Base-by-base conservation (phyloP, 1,139 yeast species). In the Insectozyma bohioensis region DNA sequence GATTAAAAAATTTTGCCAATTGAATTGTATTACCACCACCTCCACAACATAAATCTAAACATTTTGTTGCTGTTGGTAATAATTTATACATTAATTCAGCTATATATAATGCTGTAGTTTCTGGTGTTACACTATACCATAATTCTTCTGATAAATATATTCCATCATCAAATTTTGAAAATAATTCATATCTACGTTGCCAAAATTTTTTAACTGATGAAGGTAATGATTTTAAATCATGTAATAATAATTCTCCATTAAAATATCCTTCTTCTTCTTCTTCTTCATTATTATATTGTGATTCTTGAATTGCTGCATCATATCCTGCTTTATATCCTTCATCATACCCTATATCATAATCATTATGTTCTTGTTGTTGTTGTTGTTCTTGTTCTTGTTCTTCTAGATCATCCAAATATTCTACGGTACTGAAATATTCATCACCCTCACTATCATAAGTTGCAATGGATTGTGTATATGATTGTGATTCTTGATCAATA, bases 11-110 rank as follows among this genome's bases (percentile, higher is more conserved):
- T 29, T 64, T 54, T 1, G 92, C 90, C 57, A 92, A 80, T 47
- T 87, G 96, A 25, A 88, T 85, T 1, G 88, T 66, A 52, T 92
- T 92, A 0, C 98, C 98, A 0, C 97, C 98, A 2, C 95, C 97
- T 0, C 99, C 99, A 45, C 96, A 85, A 51, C 90, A 90, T 4
- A 87, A 73, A 52, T 92, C 98, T 34, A 80, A 49, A 0, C 75
- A 52, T 1, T 63, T 57, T 2, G 51, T 49, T 1, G 80, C 72
- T 0, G 67, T 50, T 0, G 88, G 62, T 3, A 67, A 36, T 10
- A 63, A 38, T 8, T 47, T 35, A 27, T 47, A 56, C 14, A 82
- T 58, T 37, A 82, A 70, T 31, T 67, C 63, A 0, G 96, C 90
- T 0, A 78, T 59, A 47, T 78, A 78, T 16, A 62, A 58, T 1